A percentile compares a stretch with the other conserved stretches of the same genome.
Evolutionary conservation across 352 stramenopile genomes (phyloP).

Genomic region (Globisporangium cystogenes): DNA sequence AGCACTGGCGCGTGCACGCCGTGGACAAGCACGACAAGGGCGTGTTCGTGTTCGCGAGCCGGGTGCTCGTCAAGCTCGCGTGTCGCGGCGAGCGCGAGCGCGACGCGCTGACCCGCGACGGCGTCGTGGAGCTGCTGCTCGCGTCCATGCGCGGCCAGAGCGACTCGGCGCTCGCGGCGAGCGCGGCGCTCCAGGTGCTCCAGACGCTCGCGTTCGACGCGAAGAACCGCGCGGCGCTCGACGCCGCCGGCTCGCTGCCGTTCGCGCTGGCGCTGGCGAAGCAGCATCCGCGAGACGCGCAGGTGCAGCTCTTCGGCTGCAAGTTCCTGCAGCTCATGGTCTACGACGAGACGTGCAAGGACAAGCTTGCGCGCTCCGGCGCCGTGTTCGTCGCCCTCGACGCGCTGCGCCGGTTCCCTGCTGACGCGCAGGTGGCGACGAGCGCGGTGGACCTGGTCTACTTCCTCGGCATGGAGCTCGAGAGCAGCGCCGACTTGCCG

Average conservation of each 20-base stretch:
- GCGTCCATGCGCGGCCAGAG: slow-evolving; percentile 14
- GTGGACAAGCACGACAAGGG: slow-evolving; percentile 16
- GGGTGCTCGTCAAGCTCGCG: slow-evolving; percentile 35
- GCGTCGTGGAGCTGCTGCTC: slow-evolving; percentile 30
- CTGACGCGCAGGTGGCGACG: slow-evolving; percentile 30
- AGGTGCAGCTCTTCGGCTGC: slow-evolving; percentile 43
- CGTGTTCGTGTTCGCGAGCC: slow-evolving; percentile 34
- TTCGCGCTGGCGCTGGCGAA: slow-evolving; percentile 32
- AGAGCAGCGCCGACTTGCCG: slow-evolving; percentile 9
- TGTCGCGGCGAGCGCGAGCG: slow-evolving; percentile 45
- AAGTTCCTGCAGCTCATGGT: slow-evolving; percentile 69
- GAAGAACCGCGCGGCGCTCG: slow-evolving; percentile 26
- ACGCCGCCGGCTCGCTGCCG: slow-evolving; percentile 21
- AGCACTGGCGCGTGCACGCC: slow-evolving; percentile 17
- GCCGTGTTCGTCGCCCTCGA: slow-evolving; percentile 28
- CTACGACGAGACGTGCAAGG: slow-evolving; percentile 50
- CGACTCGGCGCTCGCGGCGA: slow-evolving; percentile 10
- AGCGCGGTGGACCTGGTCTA: slow-evolving; percentile 49
- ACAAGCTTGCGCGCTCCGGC: slow-evolving; percentile 24
- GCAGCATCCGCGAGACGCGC: slow-evolving; percentile 16
- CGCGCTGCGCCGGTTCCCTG: slow-evolving; percentile 26
- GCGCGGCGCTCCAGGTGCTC: slow-evolving; percentile 35
- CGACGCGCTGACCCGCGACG: slow-evolving; percentile 31
- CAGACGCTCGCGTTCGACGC: slow-evolving; percentile 40
- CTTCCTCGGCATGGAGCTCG: slow-evolving; percentile 44